Base-by-base conservation (phyloP, 1,284 basidiomycete species). In the Golubevia pallescens region DNA sequence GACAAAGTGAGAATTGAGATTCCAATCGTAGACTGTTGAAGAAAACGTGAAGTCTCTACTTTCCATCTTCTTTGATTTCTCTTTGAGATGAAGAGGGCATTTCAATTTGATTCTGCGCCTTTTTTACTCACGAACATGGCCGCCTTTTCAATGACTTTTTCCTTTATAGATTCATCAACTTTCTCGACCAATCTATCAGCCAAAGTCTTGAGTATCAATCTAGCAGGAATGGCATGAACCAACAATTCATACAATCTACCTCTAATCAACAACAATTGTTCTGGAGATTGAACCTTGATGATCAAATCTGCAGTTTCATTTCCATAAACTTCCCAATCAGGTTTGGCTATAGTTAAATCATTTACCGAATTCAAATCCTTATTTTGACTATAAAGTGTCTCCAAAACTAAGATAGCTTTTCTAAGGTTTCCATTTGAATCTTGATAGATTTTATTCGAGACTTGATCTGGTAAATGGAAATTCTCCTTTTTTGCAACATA, bases 271-370 rank as follows among this genome's bases (percentile, higher is more conserved):
- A 98, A 92, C 60, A 99, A 90, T 63, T 91, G 90, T 67, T 92
- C 90, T 13, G 97, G 94, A n/a, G 91, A 90, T 86, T 98, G 97
- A 79, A 97, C 94, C 73, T 90, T 89, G n/a, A 98, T 87, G 75
- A 99, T 96, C 78, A 93, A 86, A 84, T 96, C 93, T n/a, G 93
- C 95, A 13, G 97, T 92, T 85, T 95, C 94, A 74, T 91, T 89
- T 75, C 94, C 95, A 84, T 97, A 99, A n/a, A 92, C 92, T 86
- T 99, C 96, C 97, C 97, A 99, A 82, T 99, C 97, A 13, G 97
- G 95, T 86, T 97, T 94, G 14, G n/a, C n/a, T n/a, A n/a, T n/a
- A n/a, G n/a, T n/a, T n/a, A n/a, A n/a, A n/a, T n/a, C n/a, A n/a
- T n/a, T n/a, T n/a, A n/a, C n/a, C n/a, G n/a, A n/a, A n/a, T n/a